Base-by-base conservation (phyloP, 2,329 filamentous ascomycete species). In the Metarhizium sp. region DNA sequence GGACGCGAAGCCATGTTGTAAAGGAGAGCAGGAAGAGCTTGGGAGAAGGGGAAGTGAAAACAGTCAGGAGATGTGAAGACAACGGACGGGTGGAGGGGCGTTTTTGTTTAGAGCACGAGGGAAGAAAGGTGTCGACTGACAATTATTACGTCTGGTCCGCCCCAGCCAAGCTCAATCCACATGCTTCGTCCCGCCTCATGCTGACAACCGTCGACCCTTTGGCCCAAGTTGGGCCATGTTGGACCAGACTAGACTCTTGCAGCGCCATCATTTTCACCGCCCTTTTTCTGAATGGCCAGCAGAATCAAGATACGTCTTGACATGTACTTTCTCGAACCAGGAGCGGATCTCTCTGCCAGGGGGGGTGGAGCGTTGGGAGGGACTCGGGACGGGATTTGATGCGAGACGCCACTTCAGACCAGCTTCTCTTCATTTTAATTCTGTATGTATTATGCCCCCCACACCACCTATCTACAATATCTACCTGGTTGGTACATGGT, bases 1-100 rank as follows among this genome's bases (percentile, higher is more conserved):
- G 89, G 87, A 75, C 87, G 86, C 64, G 85, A 71, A 69, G 87
- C 81, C 87, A 91, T 92, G 57, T 59, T 76, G 66, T 30, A 45
- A 50, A n/a, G 18, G 38, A 50, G 32, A 16, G 45, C 18, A 18
- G 25, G 10, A 25, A 14, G 16, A n/a, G 25, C 6, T 45, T 4
- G 20, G 13, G 32, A 30, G 32, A 34, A 42, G 46, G 29, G n/a
- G 32, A 46, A 50, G 30, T 20, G 14, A 30, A n/a, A 25, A 18
- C 10, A 20, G 14, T 8, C 45, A 25, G 51, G 36, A 51, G n/a
- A 18, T 43, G 50, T 6, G 48, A 25, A 50, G 29, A 36, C 16
- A 25, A 18, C 14, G 16, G 34, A 29, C 11, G 51, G 55, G 54
- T 40, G 52, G 32, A 59, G 49, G 40, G 11, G 48, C 38, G 54